These are phyloP conservation scores for Forsythia suspensa DNA, from an alignment of 257 asterid genomes.

Conservation along the genomic window DNA sequence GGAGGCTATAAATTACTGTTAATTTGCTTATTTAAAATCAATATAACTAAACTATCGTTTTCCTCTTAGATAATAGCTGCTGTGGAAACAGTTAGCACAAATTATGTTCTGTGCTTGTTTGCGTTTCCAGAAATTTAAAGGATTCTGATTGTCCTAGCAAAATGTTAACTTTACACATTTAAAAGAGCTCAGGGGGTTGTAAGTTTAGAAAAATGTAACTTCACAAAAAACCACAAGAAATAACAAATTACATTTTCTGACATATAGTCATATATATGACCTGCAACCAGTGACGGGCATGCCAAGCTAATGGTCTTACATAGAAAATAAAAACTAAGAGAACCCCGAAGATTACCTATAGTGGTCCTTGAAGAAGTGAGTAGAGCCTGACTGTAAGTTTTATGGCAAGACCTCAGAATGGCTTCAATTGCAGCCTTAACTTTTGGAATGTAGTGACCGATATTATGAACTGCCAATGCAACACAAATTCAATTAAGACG, in stretches of 20 bases:
- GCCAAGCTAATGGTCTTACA: slow-evolving; percentile 8
- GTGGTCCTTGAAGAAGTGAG: slow-evolving; percentile 97
- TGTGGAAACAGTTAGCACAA: background rate
- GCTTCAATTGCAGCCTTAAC: slow-evolving; percentile 97
- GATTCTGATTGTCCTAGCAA: background rate
- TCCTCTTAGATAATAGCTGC: background rate
- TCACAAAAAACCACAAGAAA: slow-evolving; percentile 7
- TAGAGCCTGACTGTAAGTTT: slow-evolving; percentile 85
- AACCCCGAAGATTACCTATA: slow-evolving; percentile 52
- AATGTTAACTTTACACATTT: background rate
- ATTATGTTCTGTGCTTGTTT: background rate
- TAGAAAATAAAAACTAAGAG: slow-evolving; percentile 16
- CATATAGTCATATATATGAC: slow-evolving; percentile 9
- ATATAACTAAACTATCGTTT: background rate
- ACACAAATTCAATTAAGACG: slow-evolving; percentile 21
- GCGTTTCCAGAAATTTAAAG: background rate
- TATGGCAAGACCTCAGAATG: slow-evolving; percentile 88
- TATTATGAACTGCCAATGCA: slow-evolving; percentile 75
- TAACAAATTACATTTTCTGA: slow-evolving; percentile 18
- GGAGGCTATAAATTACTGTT: background rate
- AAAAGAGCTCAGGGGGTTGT: slow-evolving; percentile 2
- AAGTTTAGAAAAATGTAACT: background rate
- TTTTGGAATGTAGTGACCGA: slow-evolving; percentile 97
- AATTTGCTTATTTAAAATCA: background rate
- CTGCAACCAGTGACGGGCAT: slow-evolving; percentile 7